Conservation (phyloP, 352 stramenopile genomes). For the Pythium pyrilobum region DNA sequence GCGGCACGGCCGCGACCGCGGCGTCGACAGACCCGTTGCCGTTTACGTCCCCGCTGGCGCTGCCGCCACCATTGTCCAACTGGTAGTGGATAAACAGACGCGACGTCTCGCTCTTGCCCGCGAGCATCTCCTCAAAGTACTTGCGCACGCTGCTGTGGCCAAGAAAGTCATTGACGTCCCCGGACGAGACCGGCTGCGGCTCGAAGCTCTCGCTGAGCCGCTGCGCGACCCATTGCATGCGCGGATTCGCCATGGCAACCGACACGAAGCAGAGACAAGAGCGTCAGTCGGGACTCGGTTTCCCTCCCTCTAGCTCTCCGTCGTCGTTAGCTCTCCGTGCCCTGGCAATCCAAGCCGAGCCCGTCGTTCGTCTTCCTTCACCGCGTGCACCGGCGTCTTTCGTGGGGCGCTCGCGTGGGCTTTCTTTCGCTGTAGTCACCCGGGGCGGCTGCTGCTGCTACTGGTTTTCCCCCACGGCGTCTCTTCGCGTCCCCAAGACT, state of each 20-base stretch:
- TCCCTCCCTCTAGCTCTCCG: too few species aligned
- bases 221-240: constrained; percentile 79
- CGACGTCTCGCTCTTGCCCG: constrained; percentile 49
- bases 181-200: constrained; percentile 35
- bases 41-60: constrained; percentile 4
- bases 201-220: constrained; percentile 81
- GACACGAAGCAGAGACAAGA: too few species aligned
- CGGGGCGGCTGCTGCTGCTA: too few species aligned
- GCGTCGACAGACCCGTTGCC: not conserved
- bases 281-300: too few species aligned
- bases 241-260: constrained; percentile 54
- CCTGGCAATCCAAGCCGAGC: too few species aligned
- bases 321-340: too few species aligned
- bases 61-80: constrained; percentile 10
- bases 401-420: constrained; percentile 1
- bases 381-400: constrained; percentile 10
- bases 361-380: too few species aligned
- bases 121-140: constrained; percentile 70
- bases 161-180: constrained; percentile 68
- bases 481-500: constrained; percentile 1
- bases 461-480: constrained; percentile 1
- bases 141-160: constrained; percentile 41
- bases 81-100: constrained; percentile 83
- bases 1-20: constrained; percentile 17
- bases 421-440: too few species aligned